phyloP scores from a whole-genome alignment of 805 yeast genomes.

The Lachancea quebecensis region DNA sequence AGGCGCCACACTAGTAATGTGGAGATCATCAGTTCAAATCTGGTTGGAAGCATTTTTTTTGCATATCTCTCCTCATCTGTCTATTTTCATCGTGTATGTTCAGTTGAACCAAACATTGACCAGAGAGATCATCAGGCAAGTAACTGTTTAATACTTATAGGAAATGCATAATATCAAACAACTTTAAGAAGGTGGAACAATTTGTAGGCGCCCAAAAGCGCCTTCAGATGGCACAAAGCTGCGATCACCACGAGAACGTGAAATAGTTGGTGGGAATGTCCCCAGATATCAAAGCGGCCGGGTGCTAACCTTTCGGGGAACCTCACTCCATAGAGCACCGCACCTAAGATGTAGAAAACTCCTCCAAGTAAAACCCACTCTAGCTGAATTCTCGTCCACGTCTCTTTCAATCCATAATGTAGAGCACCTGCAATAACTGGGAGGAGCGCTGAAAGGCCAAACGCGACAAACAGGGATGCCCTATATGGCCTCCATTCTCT shows the following conservation, averaged over 20 bases:
- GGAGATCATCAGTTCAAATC: slow-evolving; percentile 78
- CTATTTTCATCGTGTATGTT: too few relatives aligned
- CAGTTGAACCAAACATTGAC: too few relatives aligned
- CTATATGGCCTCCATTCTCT: slow-evolving; percentile 69
- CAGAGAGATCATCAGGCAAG: too few relatives aligned
- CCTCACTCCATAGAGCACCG: slow-evolving; percentile 67
- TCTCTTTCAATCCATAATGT: slow-evolving; percentile 43
- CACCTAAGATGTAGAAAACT: slow-evolving; percentile 68
- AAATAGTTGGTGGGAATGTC: slow-evolving; percentile 82
- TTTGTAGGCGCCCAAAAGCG: slow-evolving; percentile 50
- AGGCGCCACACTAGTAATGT: slow-evolving; percentile 88
- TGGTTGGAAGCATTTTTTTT: slow-evolving; percentile 53
- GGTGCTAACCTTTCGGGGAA: slow-evolving; percentile 67
- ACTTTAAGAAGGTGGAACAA: slow-evolving; percentile 34
- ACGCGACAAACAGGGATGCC: slow-evolving; percentile 69
- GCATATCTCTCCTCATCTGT: neutral
- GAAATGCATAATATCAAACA: too few relatives aligned
- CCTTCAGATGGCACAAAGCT: slow-evolving; percentile 65
- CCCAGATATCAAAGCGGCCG: slow-evolving; percentile 60
- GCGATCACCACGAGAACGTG: slow-evolving; percentile 74
- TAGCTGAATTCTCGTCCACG: slow-evolving; percentile 47
- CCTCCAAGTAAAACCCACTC: slow-evolving; percentile 67
- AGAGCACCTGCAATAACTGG: slow-evolving; percentile 55
- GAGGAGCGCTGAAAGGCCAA: slow-evolving; percentile 70
- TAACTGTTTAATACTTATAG: too few relatives aligned